Percentiles rank a stretch among this genome's conserved stretches.
phyloP scores from a whole-genome alignment of 805 yeast species.

The Deakozyma indianensis region DNA sequence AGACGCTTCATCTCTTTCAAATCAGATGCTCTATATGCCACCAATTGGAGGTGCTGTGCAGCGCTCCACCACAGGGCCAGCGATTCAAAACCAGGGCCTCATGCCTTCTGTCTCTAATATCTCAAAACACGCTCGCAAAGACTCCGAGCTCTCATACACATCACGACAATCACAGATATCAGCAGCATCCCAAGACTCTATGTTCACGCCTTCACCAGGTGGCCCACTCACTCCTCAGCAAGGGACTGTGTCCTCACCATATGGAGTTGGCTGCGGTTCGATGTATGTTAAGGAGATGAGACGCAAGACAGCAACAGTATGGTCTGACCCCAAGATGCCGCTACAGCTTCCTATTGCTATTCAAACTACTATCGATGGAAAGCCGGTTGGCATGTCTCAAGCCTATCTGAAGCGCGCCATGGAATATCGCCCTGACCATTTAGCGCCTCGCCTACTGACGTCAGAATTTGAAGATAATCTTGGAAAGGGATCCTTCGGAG shows the following conservation, averaged over 20 bases:
- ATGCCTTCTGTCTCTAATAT: not conserved
- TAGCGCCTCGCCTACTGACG: conserved; percentile 51
- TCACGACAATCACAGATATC: not conserved
- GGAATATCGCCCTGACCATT: conserved; percentile 24
- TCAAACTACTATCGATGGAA: conserved; percentile 4
- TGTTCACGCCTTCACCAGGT: not conserved
- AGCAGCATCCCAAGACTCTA: not conserved
- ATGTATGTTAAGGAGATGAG: conserved; percentile 18
- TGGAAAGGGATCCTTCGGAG: not conserved
- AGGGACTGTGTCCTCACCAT: not conserved
- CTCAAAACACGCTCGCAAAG: not conserved
- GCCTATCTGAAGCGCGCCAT: conserved; percentile 20
- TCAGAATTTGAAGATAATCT: conserved; percentile 49
- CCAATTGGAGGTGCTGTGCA: not conserved
- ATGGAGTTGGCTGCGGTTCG: conserved; percentile 19
- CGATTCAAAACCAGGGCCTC: not conserved
- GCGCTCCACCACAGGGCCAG: too few species aligned
- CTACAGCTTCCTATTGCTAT: conserved; percentile 14
- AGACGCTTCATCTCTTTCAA: not conserved
- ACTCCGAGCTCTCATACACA: conserved; percentile 1
- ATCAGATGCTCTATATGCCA: not conserved
- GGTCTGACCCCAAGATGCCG: conserved; percentile 14
- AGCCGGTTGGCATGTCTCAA: conserved; percentile 13
- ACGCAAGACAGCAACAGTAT: conserved; percentile 16
- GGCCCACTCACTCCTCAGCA: not conserved